Percentiles rank a stretch among this genome's conserved stretches.
phyloP scores from a whole-genome alignment of 495 filamentous ascomycete species.

The Aspergillus diversus region DNA sequence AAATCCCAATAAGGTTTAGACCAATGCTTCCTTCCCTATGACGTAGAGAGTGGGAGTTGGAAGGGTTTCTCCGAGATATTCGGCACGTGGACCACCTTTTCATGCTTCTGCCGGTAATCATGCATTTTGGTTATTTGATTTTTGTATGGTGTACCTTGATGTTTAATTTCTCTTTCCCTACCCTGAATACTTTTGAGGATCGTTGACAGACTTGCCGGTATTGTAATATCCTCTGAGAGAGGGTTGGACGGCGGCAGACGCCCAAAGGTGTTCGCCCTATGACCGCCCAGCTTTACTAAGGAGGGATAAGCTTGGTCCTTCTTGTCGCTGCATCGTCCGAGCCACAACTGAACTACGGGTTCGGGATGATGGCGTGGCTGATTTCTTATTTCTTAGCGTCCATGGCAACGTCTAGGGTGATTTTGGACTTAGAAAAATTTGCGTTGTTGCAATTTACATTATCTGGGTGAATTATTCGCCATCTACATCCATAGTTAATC shows the following conservation, averaged over 20 bases:
- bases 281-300: not conserved
- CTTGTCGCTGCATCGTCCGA: not conserved
- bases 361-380: conserved; percentile 9
- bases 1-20: not conserved
- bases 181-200: too few relatives aligned
- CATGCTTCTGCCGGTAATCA: too few relatives aligned
- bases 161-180: too few relatives aligned
- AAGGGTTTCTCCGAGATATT: not conserved
- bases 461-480: not conserved
- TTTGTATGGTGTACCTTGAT: too few relatives aligned
- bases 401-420: not conserved
- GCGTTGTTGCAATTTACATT: not conserved
- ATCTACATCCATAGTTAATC: too few relatives aligned
- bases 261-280: not conserved
- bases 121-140: too few relatives aligned
- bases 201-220: too few relatives aligned
- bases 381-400: conserved; percentile 12
- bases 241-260: not conserved
- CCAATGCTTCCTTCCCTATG: not conserved
- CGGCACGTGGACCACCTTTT: not conserved
- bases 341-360: not conserved
- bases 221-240: not conserved
- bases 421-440: not conserved
- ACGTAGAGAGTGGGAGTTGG: not conserved
- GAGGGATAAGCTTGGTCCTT: not conserved